These are phyloP conservation scores for Sanghuangporus sanghuang DNA, from an alignment of 1,284 basidiomycete genomes.

Conservation along the genomic window DNA sequence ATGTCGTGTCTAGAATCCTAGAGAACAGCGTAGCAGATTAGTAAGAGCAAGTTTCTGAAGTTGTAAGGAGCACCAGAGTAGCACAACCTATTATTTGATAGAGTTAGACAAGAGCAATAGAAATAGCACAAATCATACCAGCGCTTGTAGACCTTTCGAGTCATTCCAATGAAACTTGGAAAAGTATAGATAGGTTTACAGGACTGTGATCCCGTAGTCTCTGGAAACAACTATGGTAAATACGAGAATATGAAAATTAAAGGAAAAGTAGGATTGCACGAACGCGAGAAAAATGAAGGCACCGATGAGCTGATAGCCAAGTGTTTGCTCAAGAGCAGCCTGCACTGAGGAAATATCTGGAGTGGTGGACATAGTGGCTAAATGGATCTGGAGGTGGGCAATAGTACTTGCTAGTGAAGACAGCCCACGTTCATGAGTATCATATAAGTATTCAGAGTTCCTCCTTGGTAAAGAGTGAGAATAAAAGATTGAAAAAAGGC, in stretches of 20 bases:
- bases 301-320: background rate
- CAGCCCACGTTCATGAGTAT: too few species aligned
- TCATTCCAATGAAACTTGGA: background rate
- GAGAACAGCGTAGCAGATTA: background rate
- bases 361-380: background rate
- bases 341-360: background rate
- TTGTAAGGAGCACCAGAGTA: background rate
- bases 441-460: too few species aligned
- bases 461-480: too few species aligned
- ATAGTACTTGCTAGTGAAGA: too few species aligned
- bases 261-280: background rate
- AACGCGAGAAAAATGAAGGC: background rate
- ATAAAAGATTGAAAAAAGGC: too few species aligned
- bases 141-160: background rate
- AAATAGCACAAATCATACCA: background rate
- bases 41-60: background rate
- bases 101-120: background rate
- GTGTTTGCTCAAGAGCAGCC: background rate
- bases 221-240: background rate
- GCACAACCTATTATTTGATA: background rate
- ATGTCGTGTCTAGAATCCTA: background rate
- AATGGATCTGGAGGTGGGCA: too few species aligned
- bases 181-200: constrained; percentile 1
- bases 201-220: background rate
- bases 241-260: background rate